These are phyloP conservation scores for Kwoniella sp. DNA, from an alignment of 768 basidiomycete genomes.

Conservation along the genomic window DNA sequence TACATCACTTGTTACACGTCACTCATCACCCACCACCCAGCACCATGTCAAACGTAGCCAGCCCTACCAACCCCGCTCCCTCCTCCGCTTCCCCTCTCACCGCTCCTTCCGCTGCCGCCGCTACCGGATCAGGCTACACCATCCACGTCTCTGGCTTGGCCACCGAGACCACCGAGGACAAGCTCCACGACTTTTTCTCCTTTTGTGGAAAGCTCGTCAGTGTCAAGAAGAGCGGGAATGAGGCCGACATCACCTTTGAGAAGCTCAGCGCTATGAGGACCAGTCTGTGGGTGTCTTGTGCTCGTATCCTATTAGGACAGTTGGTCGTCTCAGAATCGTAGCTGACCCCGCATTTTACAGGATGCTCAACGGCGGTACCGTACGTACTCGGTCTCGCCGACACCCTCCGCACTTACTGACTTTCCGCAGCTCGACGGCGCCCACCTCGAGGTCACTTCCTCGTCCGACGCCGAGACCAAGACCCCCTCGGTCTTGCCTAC, in stretches of 20 bases:
- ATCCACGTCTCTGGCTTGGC: constrained; percentile 64
- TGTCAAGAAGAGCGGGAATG: constrained; percentile 48
- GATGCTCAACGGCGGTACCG: constrained; percentile 49
- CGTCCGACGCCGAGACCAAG: constrained; percentile 52
- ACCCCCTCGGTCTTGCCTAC: constrained; percentile 44
- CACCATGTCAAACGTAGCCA: constrained; percentile 1
- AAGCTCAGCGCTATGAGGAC: constrained; percentile 54
- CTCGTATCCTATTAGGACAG: no score
- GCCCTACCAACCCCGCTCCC: constrained; percentile 6
- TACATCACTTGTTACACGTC: no score
- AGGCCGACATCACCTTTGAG: constrained; percentile 75
- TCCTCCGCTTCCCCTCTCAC: background rate
- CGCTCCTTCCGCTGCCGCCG: background rate
- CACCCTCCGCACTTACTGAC: background rate
- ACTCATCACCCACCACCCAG: no score
- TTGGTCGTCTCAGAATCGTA: no score
- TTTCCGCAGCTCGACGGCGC: constrained; percentile 60
- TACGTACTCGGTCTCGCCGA: constrained; percentile 20
- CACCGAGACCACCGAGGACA: constrained; percentile 60
- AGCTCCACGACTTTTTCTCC: constrained; percentile 59
- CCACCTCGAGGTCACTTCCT: constrained; percentile 66
- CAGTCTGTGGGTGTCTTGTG: constrained; percentile 19
- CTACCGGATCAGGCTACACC: constrained; percentile 33
- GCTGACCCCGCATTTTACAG: constrained; percentile 52
- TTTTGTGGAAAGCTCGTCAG: constrained; percentile 75